Evolutionary conservation across 495 filamentous ascomycete genomes (phyloP).

Genomic region (Penicillium silybi): DNA sequence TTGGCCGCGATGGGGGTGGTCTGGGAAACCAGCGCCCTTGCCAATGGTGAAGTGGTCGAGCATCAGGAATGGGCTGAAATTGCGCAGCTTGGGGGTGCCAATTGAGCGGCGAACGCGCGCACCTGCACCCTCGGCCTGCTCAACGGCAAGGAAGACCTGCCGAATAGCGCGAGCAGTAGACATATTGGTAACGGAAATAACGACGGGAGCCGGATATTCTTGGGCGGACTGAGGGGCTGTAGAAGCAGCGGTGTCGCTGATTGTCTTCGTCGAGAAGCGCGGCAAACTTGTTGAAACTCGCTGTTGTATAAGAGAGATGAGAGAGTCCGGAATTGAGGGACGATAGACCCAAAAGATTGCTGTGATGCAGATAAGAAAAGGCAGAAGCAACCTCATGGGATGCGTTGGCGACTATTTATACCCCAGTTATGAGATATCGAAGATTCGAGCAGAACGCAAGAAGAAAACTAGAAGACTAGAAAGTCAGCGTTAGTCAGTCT

Average conservation of each 20-base stretch:
- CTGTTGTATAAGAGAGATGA: constrained; percentile 15
- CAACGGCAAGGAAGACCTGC: constrained; percentile 75
- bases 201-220: constrained; percentile 6
- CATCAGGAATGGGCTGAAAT: constrained; percentile 95
- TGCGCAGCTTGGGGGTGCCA: constrained; percentile 75
- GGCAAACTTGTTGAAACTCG: constrained; percentile 14
- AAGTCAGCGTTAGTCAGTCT: constrained; percentile 27
- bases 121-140: constrained; percentile 87
- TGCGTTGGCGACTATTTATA: constrained; percentile 33
- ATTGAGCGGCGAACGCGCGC: constrained; percentile 86
- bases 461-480: constrained; percentile 7
- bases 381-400: constrained; percentile 43
- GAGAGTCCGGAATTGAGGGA: constrained; percentile 17
- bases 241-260: constrained; percentile 3
- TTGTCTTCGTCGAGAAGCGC: constrained; percentile 10
- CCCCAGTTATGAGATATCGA: constrained; percentile 5
- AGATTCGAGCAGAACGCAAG: constrained; percentile 16
- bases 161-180: constrained; percentile 69
- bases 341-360: constrained; percentile 34
- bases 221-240: constrained; percentile 1
- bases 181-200: constrained; percentile 49
- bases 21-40: constrained; percentile 81
- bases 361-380: constrained; percentile 42
- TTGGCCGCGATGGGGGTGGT: constrained; percentile 74
- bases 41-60: constrained; percentile 87